Evolutionary conservation across 768 basidiomycete species (phyloP).

Genomic region (Mycena vulgaris): DNA sequence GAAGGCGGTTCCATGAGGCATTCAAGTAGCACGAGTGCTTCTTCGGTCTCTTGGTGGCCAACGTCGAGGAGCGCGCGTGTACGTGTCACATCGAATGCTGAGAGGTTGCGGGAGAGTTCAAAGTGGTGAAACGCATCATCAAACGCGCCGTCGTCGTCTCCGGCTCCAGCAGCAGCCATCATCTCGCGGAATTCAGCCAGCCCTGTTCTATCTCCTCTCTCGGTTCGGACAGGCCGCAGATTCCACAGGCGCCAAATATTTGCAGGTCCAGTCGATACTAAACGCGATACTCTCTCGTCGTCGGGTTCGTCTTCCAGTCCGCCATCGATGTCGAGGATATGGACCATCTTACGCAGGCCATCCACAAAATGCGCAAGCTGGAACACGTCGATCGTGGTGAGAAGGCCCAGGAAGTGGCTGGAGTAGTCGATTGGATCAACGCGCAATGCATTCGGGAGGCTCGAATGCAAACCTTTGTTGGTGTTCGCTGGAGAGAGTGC

Average conservation of each 20-base stretch:
- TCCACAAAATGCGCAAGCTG: constrained; percentile 25
- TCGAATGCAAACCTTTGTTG: constrained; percentile 18
- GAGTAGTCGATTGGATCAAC: background rate
- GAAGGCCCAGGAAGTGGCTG: constrained; percentile 17
- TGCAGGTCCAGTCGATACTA: constrained; percentile 28
- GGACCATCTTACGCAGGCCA: constrained; percentile 20
- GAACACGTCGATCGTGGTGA: constrained; percentile 27
- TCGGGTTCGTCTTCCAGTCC: background rate
- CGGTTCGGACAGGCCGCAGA: background rate
- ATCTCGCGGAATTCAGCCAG: constrained; percentile 10
- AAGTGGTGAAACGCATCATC: constrained; percentile 32
- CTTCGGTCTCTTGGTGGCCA: constrained; percentile 19
- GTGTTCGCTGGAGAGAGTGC: constrained; percentile 6
- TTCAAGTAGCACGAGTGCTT: constrained; percentile 11
- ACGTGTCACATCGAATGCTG: constrained; percentile 22
- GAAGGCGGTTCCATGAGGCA: constrained; percentile 25
- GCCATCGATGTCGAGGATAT: background rate
- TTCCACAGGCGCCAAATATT: constrained; percentile 30
- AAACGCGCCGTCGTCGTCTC: constrained; percentile 25
- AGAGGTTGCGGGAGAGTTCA: constrained; percentile 27
- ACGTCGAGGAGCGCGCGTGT: constrained; percentile 28
- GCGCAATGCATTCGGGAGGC: too few species aligned
- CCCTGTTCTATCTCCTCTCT: background rate
- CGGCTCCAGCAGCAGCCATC: background rate
- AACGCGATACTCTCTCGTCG: background rate